Evolutionary conservation across 2,329 filamentous ascomycete genomes (phyloP).

Genomic region (Coniochaeta prunicola): DNA sequence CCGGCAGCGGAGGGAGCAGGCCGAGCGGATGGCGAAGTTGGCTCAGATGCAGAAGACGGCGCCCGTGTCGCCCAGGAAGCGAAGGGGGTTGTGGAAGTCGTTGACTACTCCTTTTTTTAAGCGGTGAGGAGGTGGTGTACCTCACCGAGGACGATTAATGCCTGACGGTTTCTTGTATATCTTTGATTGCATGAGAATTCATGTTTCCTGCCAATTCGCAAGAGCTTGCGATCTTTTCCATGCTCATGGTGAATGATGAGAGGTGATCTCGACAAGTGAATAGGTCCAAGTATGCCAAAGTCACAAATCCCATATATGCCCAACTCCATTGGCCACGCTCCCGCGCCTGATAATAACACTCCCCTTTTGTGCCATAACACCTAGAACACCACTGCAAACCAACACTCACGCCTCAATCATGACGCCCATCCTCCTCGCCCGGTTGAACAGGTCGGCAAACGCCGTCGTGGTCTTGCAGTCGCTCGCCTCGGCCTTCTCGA

Average conservation of each 20-base stretch:
- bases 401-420: conserved; percentile 15
- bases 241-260: not conserved
- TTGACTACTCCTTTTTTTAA: conserved; percentile 9
- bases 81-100: conserved; percentile 11
- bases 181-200: too few species aligned
- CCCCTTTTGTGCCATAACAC: too few species aligned
- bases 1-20: conserved; percentile 16
- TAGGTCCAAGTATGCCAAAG: not conserved
- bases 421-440: conserved; percentile 32
- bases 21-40: conserved; percentile 6
- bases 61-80: conserved; percentile 3
- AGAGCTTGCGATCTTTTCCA: too few species aligned
- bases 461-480: conserved; percentile 44
- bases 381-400: too few species aligned
- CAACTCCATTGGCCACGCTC: too few species aligned
- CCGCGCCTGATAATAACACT: not conserved
- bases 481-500: conserved; percentile 45
- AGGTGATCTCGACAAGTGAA: not conserved
- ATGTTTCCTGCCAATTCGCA: not conserved
- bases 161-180: too few species aligned
- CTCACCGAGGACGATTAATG: too few species aligned
- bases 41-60: conserved; percentile 2
- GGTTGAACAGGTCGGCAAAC: conserved; percentile 46
- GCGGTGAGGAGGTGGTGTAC: not conserved
- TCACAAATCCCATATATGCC: not conserved